A percentile compares a stretch with the other conserved stretches of the same genome.
These are phyloP conservation scores for Sporothrix variecibatus DNA, from an alignment of 2,329 filamentous ascomycete genomes.

Conservation along the genomic window DNA sequence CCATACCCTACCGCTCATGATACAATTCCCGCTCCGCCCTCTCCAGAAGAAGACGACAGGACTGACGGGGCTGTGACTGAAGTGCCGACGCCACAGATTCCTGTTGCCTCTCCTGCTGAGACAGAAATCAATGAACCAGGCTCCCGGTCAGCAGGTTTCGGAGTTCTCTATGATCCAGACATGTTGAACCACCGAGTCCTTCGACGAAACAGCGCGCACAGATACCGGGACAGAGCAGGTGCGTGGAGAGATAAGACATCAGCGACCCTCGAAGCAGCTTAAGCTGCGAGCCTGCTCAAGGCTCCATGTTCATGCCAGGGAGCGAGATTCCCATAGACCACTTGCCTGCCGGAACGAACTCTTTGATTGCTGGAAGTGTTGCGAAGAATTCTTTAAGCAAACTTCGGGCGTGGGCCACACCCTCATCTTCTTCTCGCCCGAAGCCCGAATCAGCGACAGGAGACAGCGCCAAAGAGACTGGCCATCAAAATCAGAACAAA, in stretches of 20 bases:
- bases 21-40: slow-evolving; percentile 33
- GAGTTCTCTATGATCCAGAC: not conserved
- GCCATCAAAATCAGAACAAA: not conserved
- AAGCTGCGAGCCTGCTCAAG: slow-evolving; percentile 44
- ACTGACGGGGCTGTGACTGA: slow-evolving; percentile 24
- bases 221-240: slow-evolving; percentile 48
- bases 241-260: slow-evolving; percentile 46
- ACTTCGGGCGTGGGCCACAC: slow-evolving; percentile 42
- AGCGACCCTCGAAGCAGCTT: slow-evolving; percentile 47
- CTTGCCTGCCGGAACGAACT: slow-evolving; percentile 35
- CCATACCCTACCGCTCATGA: slow-evolving; percentile 31
- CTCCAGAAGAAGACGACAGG: slow-evolving; percentile 16
- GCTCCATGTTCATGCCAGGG: slow-evolving; percentile 38
- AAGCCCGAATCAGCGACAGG: slow-evolving; percentile 29
- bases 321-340: slow-evolving; percentile 27
- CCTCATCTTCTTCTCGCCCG: slow-evolving; percentile 37
- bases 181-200: slow-evolving; percentile 43
- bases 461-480: not conserved
- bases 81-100: slow-evolving; percentile 13
- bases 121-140: not conserved
- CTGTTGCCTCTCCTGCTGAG: not conserved
- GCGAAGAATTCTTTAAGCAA: slow-evolving; percentile 48
- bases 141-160: not conserved
- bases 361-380: slow-evolving; percentile 41
- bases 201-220: slow-evolving; percentile 41